A percentile compares a stretch with the other conserved stretches of the same genome.
phyloP scores from a whole-genome alignment of 768 basidiomycete species.

The Clathrus columnatus region DNA sequence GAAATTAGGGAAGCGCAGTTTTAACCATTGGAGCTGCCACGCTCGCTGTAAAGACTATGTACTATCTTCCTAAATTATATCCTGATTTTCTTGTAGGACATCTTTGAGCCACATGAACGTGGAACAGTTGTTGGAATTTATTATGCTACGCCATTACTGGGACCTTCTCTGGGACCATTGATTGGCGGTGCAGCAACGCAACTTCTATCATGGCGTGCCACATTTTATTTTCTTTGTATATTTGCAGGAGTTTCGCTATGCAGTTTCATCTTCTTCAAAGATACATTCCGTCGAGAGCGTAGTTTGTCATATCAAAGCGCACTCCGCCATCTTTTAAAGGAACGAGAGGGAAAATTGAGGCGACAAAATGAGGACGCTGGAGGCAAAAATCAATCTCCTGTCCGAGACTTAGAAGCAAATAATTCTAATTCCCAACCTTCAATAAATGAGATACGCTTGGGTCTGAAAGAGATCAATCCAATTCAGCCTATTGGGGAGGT shows the following conservation, averaged over 20 bases:
- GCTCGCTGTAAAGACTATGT: conserved; percentile 33
- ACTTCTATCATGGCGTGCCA: conserved; percentile 66
- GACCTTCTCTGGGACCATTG: conserved; percentile 59
- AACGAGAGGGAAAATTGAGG: conserved; percentile 1
- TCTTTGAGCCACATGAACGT: conserved; percentile 65
- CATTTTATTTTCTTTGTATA: conserved; percentile 75
- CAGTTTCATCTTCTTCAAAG: conserved; percentile 61
- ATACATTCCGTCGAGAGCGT: conserved; percentile 77
- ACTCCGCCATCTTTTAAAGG: conserved; percentile 30
- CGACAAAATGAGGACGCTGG: conserved; percentile 21
- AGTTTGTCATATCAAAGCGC: conserved; percentile 72
- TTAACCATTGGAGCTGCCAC: conserved; percentile 69
- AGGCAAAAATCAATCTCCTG: conserved; percentile 17
- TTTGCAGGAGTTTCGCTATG: conserved; percentile 46
- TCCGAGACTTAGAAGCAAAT: neutral
- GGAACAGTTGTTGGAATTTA: conserved; percentile 76
- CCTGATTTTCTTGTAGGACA: conserved; percentile 31
- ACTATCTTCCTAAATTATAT: neutral
- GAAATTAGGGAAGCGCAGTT: conserved; percentile 47
- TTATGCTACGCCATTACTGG: conserved; percentile 72
- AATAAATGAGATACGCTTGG: conserved; percentile 37
- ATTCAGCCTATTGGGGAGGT: conserved; percentile 52
- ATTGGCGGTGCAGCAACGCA: conserved; percentile 55
- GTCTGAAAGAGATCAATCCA: conserved; percentile 68
- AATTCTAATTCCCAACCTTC: neutral